Evolutionary conservation across 116 monocot species (phyloP).

Genomic region (Thalassia testudinum): DNA sequence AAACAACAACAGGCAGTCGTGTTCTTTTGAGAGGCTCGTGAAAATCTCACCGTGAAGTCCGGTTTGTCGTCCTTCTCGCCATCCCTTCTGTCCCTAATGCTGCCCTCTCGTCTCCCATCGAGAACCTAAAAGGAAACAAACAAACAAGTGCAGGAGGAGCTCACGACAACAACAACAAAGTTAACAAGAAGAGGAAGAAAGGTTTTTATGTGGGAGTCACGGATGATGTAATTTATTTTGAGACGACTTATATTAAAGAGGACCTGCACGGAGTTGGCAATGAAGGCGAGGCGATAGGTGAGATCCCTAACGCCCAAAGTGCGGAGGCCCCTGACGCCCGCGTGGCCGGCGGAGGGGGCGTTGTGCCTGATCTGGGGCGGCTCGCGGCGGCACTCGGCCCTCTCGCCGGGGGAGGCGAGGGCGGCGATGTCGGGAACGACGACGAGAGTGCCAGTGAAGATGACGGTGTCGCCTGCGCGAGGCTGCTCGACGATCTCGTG

Average conservation of each 20-base stretch:
- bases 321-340: constrained; percentile 72
- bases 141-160: too few relatives aligned
- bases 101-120: constrained; percentile 53
- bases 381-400: constrained; percentile 77
- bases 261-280: constrained; percentile 94
- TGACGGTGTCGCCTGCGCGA: constrained; percentile 92
- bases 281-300: constrained; percentile 86
- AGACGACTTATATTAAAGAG: too few relatives aligned
- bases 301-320: constrained; percentile 88
- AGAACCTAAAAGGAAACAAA: constrained; percentile 32
- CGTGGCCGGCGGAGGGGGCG: constrained; percentile 47
- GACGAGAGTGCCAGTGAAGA: constrained; percentile 81
- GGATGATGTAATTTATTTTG: too few relatives aligned
- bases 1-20: too few relatives aligned
- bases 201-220: too few relatives aligned
- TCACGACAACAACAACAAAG: too few relatives aligned
- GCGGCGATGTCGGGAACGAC: constrained; percentile 92
- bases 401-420: constrained; percentile 88
- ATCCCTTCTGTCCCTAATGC: constrained; percentile 66
- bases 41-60: constrained; percentile 64
- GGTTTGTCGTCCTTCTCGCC: constrained; percentile 59
- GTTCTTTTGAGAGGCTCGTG: too few relatives aligned
- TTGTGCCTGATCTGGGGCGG: constrained; percentile 56
- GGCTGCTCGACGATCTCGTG: constrained; percentile 97
- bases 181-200: too few relatives aligned